Conservation (phyloP, 306 rosid genomes). For the Albizia julibrissin region DNA sequence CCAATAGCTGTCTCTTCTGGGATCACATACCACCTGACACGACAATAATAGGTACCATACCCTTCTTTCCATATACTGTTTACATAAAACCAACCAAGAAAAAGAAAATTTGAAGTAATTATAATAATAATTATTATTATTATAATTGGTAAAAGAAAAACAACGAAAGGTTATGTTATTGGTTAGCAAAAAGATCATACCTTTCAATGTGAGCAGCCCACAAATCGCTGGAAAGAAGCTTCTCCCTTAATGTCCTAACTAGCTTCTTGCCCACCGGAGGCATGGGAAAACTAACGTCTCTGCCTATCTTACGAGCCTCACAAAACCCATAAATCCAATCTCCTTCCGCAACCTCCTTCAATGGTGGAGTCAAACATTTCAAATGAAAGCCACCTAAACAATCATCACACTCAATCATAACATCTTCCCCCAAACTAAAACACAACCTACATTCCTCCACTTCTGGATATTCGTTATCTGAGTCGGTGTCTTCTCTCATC, state of each 20-base stretch:
- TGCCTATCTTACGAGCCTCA: conserved; percentile 69
- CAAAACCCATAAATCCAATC: conserved; percentile 85
- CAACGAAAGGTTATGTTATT: background rate
- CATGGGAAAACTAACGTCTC: conserved; percentile 47
- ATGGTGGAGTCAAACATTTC: conserved; percentile 81
- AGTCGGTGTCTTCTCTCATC: conserved; percentile 72
- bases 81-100: conserved; percentile 25
- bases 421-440: conserved; percentile 51
- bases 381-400: conserved; percentile 88
- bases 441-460: conserved; percentile 81
- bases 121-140: background rate
- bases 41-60: conserved; percentile 73
- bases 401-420: conserved; percentile 92
- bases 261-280: conserved; percentile 73
- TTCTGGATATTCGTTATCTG: conserved; percentile 70
- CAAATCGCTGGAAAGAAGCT: conserved; percentile 75
- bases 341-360: conserved; percentile 81
- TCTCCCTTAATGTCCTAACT: conserved; percentile 77
- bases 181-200: background rate
- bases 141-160: conserved; percentile 1
- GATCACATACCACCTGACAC: conserved; percentile 76
- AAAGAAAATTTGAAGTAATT: background rate
- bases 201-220: conserved; percentile 88
- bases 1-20: conserved; percentile 88
- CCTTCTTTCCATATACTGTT: conserved; percentile 83